Conservation (phyloP, 2,329 filamentous ascomycete genomes). For the Penicillium sclerotiorum region DNA sequence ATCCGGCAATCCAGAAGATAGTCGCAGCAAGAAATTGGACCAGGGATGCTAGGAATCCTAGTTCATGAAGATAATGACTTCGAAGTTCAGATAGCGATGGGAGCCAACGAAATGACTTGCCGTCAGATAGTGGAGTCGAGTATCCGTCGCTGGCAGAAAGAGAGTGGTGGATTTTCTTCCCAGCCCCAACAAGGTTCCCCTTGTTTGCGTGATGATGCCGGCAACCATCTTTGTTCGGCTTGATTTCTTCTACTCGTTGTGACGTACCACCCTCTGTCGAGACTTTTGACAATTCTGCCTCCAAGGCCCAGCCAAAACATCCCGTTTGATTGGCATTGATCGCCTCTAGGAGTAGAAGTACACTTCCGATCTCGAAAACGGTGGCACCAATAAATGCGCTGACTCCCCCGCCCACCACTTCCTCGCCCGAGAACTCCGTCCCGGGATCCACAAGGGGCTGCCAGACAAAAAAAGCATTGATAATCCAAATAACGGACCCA, state of each 20-base stretch:
- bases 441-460: slow-evolving; percentile 59
- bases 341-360: slow-evolving; percentile 67
- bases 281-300: slow-evolving; percentile 50
- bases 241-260: no score
- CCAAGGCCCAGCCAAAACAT: slow-evolving; percentile 71
- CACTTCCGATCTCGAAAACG: slow-evolving; percentile 65
- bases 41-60: slow-evolving; percentile 65
- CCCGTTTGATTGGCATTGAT: slow-evolving; percentile 67
- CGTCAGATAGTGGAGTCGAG: slow-evolving; percentile 13
- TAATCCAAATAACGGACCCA: slow-evolving; percentile 58
- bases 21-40: slow-evolving; percentile 61
- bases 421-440: slow-evolving; percentile 59
- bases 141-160: slow-evolving; percentile 7
- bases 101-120: slow-evolving; percentile 60
- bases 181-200: slow-evolving; percentile 26
- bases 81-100: slow-evolving; percentile 60
- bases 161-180: slow-evolving; percentile 1
- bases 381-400: slow-evolving; percentile 69
- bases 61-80: slow-evolving; percentile 62
- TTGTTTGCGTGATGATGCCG: slow-evolving; percentile 47
- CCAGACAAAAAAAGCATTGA: slow-evolving; percentile 67
- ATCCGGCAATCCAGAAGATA: slow-evolving; percentile 66
- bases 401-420: slow-evolving; percentile 59
- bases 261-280: no score
- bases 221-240: slow-evolving; percentile 31